Conservation (phyloP, 148 eudicot genomes). For the Chenopodium suecicum region DNA sequence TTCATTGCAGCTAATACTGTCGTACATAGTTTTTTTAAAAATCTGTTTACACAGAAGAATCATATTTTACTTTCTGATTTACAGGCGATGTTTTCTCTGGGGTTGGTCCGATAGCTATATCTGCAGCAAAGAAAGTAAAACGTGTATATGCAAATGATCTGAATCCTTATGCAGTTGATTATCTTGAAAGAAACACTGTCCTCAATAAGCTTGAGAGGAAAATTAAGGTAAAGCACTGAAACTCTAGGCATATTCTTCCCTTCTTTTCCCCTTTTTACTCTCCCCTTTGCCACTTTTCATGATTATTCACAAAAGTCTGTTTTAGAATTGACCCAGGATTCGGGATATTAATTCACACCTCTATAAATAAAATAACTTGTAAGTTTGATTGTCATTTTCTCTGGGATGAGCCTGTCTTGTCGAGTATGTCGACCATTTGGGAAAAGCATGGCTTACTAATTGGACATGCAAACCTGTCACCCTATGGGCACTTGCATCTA, state of each 20-base stretch:
- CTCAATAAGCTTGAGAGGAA: slow-evolving; percentile 89
- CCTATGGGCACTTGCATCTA: not conserved
- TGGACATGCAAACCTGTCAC: not conserved
- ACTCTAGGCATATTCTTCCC: not conserved
- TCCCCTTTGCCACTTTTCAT: not conserved
- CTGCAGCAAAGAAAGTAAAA: slow-evolving; percentile 91
- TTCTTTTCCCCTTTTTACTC: not conserved
- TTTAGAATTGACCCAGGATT: not conserved
- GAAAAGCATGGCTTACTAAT: not conserved
- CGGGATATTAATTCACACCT: not conserved
- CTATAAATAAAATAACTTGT: not conserved
- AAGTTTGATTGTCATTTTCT: not conserved
- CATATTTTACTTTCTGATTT: not conserved
- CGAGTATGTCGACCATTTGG: not conserved
- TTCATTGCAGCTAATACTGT: not conserved
- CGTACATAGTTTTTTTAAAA: not conserved
- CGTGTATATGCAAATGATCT: slow-evolving; percentile 92
- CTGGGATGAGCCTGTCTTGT: not conserved
- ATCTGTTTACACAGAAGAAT: not conserved
- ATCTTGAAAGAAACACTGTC: slow-evolving; percentile 69
- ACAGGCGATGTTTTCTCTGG: slow-evolving; percentile 98
- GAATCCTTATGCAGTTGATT: slow-evolving; percentile 84
- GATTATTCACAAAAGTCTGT: not conserved
- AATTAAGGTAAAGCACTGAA: slow-evolving; percentile 52
- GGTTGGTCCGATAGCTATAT: slow-evolving; percentile 93